Base-by-base conservation (phyloP, 1,284 basidiomycete genomes). In the Sporisorium reilianum region DNA sequence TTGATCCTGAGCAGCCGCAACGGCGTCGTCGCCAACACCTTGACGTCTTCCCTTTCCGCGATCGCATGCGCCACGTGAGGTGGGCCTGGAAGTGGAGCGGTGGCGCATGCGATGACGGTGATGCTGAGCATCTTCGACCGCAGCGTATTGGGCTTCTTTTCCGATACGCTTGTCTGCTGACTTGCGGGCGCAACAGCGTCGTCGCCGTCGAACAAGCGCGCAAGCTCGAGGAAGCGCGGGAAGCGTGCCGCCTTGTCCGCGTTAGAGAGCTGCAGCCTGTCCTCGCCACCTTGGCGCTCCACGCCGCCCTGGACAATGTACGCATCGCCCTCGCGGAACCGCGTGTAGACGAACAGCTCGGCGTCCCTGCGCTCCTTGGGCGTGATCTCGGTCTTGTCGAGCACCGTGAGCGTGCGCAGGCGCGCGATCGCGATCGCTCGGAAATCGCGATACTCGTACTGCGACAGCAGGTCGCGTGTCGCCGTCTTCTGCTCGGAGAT, bases 321-420 rank as follows among this genome's bases (percentile, higher is more conserved):
- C 9, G 61, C 64, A 41, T 73, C 64, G 1, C 61, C 44, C 9
- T 64, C 26, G 20, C 61, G 65, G 28, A 59, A 67, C 14, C 66
- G 52, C 9, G 48, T 55, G 51, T 60, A 59, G 30, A 76, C 49
- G 81, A 91, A 93, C 42, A 93, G 85, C 85, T 97, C 95, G 52
- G 91, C 90, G 79, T 97, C 95, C n/a, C 86, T 87, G 38, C 95
- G 88, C 82, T 96, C 94, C 67, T 88, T 89, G 9, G 85, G 61
- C 5, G 90, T 88, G 55, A 95, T 89, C 91, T 93, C 79, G 50
- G 66, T 68, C 23, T 90, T 90, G 84, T 97, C 93, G 41, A 97
- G 88, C 32, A 81, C 81, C 11, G 81, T 79, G 28, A 97, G 87
- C 12, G 87, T 86, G 5, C 90, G 88, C 5, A 96, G 87, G 80